Evolutionary conservation across 2,329 filamentous ascomycete species (phyloP).

Genomic region (Lachnellula hyalina): DNA sequence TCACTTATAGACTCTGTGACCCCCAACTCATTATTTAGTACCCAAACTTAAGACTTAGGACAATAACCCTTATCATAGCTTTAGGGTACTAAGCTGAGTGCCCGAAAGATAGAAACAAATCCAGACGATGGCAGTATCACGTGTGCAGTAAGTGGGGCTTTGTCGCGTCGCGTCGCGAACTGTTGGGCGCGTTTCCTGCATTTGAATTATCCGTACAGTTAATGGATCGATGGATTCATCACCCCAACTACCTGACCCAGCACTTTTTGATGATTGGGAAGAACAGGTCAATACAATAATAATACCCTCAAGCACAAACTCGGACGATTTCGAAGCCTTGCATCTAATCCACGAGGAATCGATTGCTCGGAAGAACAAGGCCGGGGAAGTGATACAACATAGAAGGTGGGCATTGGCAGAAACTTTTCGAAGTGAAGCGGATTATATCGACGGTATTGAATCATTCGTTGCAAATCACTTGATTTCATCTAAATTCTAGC

Average conservation of each 20-base stretch:
- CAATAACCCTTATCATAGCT: too few relatives aligned
- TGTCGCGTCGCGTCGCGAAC: not conserved
- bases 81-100: too few relatives aligned
- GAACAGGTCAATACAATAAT: slow-evolving; percentile 5
- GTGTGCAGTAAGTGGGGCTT: not conserved
- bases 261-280: slow-evolving; percentile 23
- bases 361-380: slow-evolving; percentile 36
- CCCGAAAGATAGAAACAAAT: too few relatives aligned
- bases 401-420: slow-evolving; percentile 42
- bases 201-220: too few relatives aligned
- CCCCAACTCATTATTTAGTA: too few relatives aligned
- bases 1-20: too few relatives aligned
- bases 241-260: slow-evolving; percentile 23
- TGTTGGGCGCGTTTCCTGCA: not conserved
- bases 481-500: slow-evolving; percentile 7
- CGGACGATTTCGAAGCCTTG: slow-evolving; percentile 44
- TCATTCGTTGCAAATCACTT: not conserved
- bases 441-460: slow-evolving; percentile 30
- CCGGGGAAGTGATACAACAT: slow-evolving; percentile 46
- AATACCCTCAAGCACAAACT: slow-evolving; percentile 28
- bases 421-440: slow-evolving; percentile 44
- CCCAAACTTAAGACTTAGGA: too few relatives aligned
- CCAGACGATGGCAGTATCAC: too few relatives aligned
- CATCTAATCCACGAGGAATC: slow-evolving; percentile 37
- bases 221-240: slow-evolving; percentile 20